Evolutionary conservation across 192 early-diverging fungal genomes (phyloP).

Genomic region (Coemansia nantahalensis): DNA sequence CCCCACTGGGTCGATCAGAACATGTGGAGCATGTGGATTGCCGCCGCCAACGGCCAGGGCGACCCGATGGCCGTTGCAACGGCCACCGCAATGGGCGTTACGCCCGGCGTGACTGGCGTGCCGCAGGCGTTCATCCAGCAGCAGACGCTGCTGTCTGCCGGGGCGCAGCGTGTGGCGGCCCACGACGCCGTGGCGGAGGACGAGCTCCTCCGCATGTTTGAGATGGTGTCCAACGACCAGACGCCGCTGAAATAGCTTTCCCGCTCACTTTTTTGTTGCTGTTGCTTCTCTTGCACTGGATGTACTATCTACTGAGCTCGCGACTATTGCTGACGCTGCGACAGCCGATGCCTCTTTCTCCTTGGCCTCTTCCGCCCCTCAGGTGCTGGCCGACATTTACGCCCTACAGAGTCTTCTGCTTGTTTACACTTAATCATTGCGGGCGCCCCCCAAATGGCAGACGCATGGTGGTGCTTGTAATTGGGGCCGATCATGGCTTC

Average conservation of each 20-base stretch:
- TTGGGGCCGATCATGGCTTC: too few relatives aligned
- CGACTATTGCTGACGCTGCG: too few relatives aligned
- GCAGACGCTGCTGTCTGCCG: background rate
- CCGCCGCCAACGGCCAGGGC: conserved; percentile 43
- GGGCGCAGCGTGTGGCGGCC: background rate
- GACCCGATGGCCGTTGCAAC: conserved; percentile 24
- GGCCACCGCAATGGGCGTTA: conserved; percentile 51
- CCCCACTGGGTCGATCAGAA: conserved; percentile 46
- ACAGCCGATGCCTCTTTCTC: too few relatives aligned
- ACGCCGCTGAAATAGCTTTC: background rate
- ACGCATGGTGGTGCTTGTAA: too few relatives aligned
- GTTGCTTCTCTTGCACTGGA: background rate
- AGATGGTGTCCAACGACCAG: conserved; percentile 19
- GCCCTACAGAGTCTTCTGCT: too few relatives aligned
- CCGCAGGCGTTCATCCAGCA: conserved; percentile 26
- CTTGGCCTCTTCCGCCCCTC: too few relatives aligned
- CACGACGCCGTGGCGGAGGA: conserved; percentile 10
- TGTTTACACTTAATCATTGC: too few relatives aligned
- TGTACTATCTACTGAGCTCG: too few relatives aligned
- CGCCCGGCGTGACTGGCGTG: conserved; percentile 35
- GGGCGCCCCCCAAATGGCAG: too few relatives aligned
- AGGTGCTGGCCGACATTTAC: too few relatives aligned
- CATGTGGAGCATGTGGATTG: conserved; percentile 47
- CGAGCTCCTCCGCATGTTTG: conserved; percentile 47
- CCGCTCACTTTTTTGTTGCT: background rate